A percentile compares a stretch with the other conserved stretches of the same genome.
These are phyloP conservation scores for Thelephora aurantiotincta DNA, from an alignment of 768 basidiomycete species.

Conservation along the genomic window DNA sequence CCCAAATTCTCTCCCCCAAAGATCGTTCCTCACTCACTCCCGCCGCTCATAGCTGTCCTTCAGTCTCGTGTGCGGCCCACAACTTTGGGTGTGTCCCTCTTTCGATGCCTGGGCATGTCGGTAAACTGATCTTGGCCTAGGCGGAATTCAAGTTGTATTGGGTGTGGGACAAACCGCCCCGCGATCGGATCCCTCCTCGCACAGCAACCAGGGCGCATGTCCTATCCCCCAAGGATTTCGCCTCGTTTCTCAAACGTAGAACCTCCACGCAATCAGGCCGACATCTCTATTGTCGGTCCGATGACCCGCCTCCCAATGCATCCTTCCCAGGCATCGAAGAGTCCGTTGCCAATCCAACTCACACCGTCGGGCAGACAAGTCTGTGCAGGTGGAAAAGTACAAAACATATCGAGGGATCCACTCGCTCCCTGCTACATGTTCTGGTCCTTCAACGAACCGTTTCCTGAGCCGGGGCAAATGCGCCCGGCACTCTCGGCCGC, in stretches of 20 bases:
- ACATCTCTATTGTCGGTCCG: too few relatives aligned
- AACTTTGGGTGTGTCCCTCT: conserved; percentile 64
- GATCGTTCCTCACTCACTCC: not conserved
- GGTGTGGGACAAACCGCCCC: conserved; percentile 50
- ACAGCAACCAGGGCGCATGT: conserved; percentile 11
- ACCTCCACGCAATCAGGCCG: not conserved
- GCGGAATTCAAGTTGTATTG: conserved; percentile 66
- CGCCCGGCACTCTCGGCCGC: conserved; percentile 41
- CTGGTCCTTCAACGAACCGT: conserved; percentile 82
- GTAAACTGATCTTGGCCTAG: conserved; percentile 22
- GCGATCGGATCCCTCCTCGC: conserved; percentile 17
- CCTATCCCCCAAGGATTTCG: conserved; percentile 14
- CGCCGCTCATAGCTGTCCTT: conserved; percentile 35
- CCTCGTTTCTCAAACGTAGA: conserved; percentile 4
- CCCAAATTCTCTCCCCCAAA: not conserved
- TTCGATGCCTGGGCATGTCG: not conserved
- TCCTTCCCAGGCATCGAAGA: not conserved
- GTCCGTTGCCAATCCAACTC: conserved; percentile 35
- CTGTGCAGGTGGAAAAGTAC: conserved; percentile 63
- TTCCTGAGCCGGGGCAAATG: conserved; percentile 69
- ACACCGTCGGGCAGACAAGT: conserved; percentile 76
- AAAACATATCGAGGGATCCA: conserved; percentile 66
- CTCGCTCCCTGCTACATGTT: conserved; percentile 68
- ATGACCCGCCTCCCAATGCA: not conserved
- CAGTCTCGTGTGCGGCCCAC: conserved; percentile 60